Percentiles rank a stretch among this genome's conserved stretches.
Conservation (phyloP, 306 rosid species). For the Quercus gilva region DNA sequence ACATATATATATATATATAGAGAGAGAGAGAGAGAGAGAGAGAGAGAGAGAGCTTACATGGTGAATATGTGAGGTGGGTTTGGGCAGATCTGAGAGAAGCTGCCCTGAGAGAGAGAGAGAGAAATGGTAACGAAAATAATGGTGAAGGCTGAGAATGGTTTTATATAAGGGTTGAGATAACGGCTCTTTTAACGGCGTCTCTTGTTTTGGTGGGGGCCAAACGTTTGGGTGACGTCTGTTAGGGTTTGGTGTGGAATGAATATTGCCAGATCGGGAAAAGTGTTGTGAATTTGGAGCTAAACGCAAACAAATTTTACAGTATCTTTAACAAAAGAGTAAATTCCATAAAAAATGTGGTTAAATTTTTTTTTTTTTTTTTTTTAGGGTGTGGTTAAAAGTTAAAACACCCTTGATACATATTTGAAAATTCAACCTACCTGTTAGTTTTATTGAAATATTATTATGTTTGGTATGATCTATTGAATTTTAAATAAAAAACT, state of each 20-base stretch:
- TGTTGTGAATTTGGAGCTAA: too few species aligned
- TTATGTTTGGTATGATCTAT: rapidly evolving
- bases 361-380: too few species aligned
- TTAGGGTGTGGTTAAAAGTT: too few species aligned
- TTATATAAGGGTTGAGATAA: background rate
- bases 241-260: background rate
- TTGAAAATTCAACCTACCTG: too few species aligned
- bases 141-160: background rate
- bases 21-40: background rate
- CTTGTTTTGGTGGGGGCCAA: background rate
- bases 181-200: slow-evolving; percentile 24
- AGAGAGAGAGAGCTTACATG: slow-evolving; percentile 4
- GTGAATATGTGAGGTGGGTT: slow-evolving; percentile 5
- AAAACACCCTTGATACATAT: too few species aligned
- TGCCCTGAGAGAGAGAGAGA: slow-evolving; percentile 3
- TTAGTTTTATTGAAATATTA: rapidly evolving
- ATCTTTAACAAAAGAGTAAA: too few species aligned
- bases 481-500: too few species aligned
- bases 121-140: background rate
- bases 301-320: too few species aligned
- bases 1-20: background rate
- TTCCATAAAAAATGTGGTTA: too few species aligned
- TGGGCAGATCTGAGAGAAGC: slow-evolving; percentile 39
- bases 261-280: too few species aligned
- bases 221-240: background rate